Evolutionary conservation across 2,329 filamentous ascomycete genomes (phyloP).

Genomic region (Colletotrichum sansevieriae): DNA sequence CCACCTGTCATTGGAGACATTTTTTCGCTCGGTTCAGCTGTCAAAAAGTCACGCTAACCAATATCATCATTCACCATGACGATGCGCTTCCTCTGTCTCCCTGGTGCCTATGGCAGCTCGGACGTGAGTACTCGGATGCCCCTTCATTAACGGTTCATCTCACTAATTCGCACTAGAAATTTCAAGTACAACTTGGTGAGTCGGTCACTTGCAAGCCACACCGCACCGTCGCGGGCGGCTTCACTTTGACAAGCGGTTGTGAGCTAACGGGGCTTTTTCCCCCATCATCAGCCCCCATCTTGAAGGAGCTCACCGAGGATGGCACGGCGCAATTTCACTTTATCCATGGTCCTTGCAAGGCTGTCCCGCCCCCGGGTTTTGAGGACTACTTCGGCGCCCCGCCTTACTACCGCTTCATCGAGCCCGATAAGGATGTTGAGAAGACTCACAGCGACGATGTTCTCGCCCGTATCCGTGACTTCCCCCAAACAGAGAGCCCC

Average conservation of each 20-base stretch:
- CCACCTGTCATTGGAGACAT: slow-evolving; percentile 9
- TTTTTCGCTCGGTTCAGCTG: slow-evolving; percentile 5
- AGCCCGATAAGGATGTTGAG: slow-evolving; percentile 60
- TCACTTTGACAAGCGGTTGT: slow-evolving; percentile 4
- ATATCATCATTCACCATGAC: slow-evolving; percentile 42
- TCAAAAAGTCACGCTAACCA: slow-evolving; percentile 17
- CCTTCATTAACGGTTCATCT: slow-evolving; percentile 24
- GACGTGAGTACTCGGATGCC: slow-evolving; percentile 55
- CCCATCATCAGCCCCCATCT: slow-evolving; percentile 57
- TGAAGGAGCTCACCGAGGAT: slow-evolving; percentile 61
- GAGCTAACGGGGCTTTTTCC: slow-evolving; percentile 36
- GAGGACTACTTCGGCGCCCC: slow-evolving; percentile 69
- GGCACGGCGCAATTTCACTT: slow-evolving; percentile 63
- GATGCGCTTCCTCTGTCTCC: slow-evolving; percentile 70
- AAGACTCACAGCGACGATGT: slow-evolving; percentile 59
- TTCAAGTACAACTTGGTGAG: slow-evolving; percentile 66
- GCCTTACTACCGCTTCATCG: slow-evolving; percentile 69
- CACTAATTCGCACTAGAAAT: slow-evolving; percentile 58
- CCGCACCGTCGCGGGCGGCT: slow-evolving; percentile 5
- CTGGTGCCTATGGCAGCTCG: slow-evolving; percentile 69
- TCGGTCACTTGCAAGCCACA: slow-evolving; percentile 22
- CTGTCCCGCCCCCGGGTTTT: slow-evolving; percentile 65
- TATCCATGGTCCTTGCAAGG: slow-evolving; percentile 64
- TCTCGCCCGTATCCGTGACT: slow-evolving; percentile 65
- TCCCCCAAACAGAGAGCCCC: slow-evolving; percentile 63